A percentile compares a stretch with the other conserved stretches of the same genome.
Evolutionary conservation across 2,329 filamentous ascomycete genomes (phyloP).

Genomic region (Daldinia eschscholtzii): DNA sequence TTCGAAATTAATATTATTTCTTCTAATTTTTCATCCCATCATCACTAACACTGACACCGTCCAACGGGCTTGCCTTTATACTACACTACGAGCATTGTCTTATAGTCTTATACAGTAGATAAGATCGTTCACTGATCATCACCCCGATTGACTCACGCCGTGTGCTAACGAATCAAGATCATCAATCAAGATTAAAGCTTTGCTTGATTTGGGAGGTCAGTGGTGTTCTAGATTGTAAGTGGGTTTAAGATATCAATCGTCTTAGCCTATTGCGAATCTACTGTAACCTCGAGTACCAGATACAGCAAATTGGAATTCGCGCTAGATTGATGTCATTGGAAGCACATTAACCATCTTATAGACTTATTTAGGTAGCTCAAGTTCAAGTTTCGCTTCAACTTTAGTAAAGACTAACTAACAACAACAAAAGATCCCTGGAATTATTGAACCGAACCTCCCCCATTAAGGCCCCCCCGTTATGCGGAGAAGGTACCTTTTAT

Average conservation of each 20-base stretch:
- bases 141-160: conserved; percentile 35
- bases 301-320: background rate
- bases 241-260: background rate
- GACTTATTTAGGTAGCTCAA: background rate
- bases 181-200: conserved; percentile 2
- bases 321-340: background rate
- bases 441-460: conserved; percentile 23
- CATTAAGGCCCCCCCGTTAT: conserved; percentile 9
- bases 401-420: background rate
- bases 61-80: conserved; percentile 10
- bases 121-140: background rate
- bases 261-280: background rate
- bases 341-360: background rate
- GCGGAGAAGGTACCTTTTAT: conserved; percentile 29
- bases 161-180: conserved; percentile 17
- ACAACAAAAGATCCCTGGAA: conserved; percentile 2
- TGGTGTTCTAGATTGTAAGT: conserved; percentile 6
- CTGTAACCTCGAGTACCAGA: background rate
- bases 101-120: conserved; percentile 1
- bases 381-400: background rate
- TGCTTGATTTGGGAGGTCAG: conserved; percentile 32
- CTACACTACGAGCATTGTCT: background rate
- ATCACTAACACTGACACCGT: background rate
- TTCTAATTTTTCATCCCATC: background rate
- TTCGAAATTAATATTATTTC: background rate